Base-by-base conservation (phyloP, 805 yeast species). In the Candida cerambycidarum region DNA sequence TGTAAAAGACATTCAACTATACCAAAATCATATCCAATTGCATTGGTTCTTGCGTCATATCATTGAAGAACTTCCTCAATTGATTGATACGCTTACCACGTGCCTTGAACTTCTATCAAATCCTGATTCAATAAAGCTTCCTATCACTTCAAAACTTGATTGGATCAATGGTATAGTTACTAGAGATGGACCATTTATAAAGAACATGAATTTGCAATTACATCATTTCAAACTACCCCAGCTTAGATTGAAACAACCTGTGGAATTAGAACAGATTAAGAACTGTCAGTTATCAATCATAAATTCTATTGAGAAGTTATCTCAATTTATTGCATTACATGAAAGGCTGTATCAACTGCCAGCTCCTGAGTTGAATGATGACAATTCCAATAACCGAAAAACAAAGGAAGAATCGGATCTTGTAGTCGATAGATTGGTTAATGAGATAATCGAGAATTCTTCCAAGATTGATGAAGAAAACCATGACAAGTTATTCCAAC, bases 121-220 rank as follows among this genome's bases (percentile, higher is more conserved):
- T 7, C 40, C 44, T 12, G 44, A 41, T 31, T 41, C 44, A 13
- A 71, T 79, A 40, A 81, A 76, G 43, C 64, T 84, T 39, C 85
- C 89, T 0, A 61, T 84, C 5, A 67, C 81, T 0, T 70, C 81
- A 0, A 75, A 80, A 42, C 73, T 76, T 43, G 84, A 80, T 2
- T 24, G 31, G 34, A 59, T 83, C 12, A 81, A 82, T 46, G 92
- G 92, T 0, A 69, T 79, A 1, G 57, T 83, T 0, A 75, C 78
- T 0, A 59, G 90, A 39, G 73, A 69, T 41, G 82, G 83, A 5
- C 70, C 75, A 10, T 72, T 73, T 46, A 65, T 84, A 4, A 66
- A 75, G 1, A 71, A 70, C 40, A 73, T 62, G 43, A 54, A 53
- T 39, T 57, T 75, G 41, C 71, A 67, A 50, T 78, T 71, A 53